phyloP scores from a whole-genome alignment of 768 basidiomycete species.

The Mycena metata region DNA sequence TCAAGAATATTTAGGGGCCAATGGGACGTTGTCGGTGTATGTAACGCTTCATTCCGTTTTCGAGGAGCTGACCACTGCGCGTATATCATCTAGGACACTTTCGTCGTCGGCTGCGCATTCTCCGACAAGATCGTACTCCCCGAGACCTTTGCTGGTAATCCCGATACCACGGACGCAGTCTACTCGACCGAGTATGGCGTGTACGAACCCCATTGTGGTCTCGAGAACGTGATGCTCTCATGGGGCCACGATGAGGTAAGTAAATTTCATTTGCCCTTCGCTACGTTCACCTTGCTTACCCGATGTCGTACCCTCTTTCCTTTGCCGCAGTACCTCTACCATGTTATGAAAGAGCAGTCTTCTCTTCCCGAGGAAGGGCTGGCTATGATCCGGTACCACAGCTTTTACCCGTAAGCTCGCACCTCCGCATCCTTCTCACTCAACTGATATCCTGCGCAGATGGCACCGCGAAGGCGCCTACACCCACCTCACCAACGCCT shows the following conservation, averaged over 20 bases:
- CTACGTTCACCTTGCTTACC: background rate
- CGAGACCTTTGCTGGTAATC: slow-evolving; percentile 68
- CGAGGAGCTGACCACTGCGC: slow-evolving; percentile 43
- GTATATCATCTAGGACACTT: slow-evolving; percentile 64
- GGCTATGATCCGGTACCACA: slow-evolving; percentile 95
- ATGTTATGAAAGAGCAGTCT: slow-evolving; percentile 87
- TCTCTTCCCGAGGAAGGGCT: slow-evolving; percentile 85
- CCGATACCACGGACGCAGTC: slow-evolving; percentile 64
- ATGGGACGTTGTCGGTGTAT: slow-evolving; percentile 94
- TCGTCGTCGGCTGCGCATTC: slow-evolving; percentile 86
- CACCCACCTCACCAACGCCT: slow-evolving; percentile 80
- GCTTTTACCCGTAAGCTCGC: slow-evolving; percentile 83
- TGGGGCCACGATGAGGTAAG: slow-evolving; percentile 70
- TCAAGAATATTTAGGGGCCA: slow-evolving; percentile 62
- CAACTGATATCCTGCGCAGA: slow-evolving; percentile 43
- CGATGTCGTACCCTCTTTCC: background rate
- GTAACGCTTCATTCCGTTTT: slow-evolving; percentile 41
- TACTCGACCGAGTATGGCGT: slow-evolving; percentile 78
- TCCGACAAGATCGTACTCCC: slow-evolving; percentile 85
- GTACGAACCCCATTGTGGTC: slow-evolving; percentile 83
- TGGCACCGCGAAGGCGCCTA: slow-evolving; percentile 95
- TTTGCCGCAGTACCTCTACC: slow-evolving; percentile 77
- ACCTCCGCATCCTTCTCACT: background rate
- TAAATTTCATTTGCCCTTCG: slow-evolving; percentile 46
- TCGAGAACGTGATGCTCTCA: slow-evolving; percentile 83